These are phyloP conservation scores for Saccharomycopsis guyanensis DNA, from an alignment of 805 yeast species.

Conservation along the genomic window DNA sequence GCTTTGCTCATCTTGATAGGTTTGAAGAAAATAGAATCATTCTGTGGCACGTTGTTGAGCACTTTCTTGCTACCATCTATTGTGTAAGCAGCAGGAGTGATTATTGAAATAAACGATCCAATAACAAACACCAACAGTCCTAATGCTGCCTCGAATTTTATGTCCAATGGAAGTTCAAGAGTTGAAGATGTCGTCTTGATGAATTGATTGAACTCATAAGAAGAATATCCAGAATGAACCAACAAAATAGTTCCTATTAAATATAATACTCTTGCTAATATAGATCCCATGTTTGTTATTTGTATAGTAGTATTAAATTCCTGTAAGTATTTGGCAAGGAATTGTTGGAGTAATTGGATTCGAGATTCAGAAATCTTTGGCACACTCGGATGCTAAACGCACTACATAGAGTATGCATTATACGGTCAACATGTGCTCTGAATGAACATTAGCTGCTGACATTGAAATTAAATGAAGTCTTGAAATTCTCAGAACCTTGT, in stretches of 20 bases:
- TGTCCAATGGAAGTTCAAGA: constrained; percentile 35
- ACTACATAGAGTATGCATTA: too few relatives aligned
- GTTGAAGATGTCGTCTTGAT: constrained; percentile 22
- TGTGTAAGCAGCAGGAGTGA: constrained; percentile 26
- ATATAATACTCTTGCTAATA: constrained; percentile 9
- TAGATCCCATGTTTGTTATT: too few relatives aligned
- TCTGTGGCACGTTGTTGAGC: neutral
- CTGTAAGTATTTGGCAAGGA: constrained; percentile 2
- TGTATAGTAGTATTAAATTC: too few relatives aligned
- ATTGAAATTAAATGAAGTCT: too few relatives aligned
- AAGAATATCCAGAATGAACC: constrained; percentile 46
- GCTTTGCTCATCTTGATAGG: constrained; percentile 45
- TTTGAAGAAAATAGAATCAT: constrained; percentile 27
- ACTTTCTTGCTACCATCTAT: constrained; percentile 20
- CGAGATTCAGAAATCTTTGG: too few relatives aligned
- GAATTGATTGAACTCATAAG: constrained; percentile 43
- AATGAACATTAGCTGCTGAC: too few relatives aligned
- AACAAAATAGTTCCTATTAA: constrained; percentile 23
- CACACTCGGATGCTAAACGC: too few relatives aligned
- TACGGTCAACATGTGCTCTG: too few relatives aligned
- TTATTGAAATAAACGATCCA: constrained; percentile 32
- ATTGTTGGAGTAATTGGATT: neutral
- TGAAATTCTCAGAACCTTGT: too few relatives aligned
- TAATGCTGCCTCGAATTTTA: constrained; percentile 41
- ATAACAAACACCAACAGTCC: constrained; percentile 39